A percentile compares a stretch with the other conserved stretches of the same genome.
Evolutionary conservation across 495 filamentous ascomycete genomes (phyloP).

Genomic region (Tuber melanosporum): DNA sequence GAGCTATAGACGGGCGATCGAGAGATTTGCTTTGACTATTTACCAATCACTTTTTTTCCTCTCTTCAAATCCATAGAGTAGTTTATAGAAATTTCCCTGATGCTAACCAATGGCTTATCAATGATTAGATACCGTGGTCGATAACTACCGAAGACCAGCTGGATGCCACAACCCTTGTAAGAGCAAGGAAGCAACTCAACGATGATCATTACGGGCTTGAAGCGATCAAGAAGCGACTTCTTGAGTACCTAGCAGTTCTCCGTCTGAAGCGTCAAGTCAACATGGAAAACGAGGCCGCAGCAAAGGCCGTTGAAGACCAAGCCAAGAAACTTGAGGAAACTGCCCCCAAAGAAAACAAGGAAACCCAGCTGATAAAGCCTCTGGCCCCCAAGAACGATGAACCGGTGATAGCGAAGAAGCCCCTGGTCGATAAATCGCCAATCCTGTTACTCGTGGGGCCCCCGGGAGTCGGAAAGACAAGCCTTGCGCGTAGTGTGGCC

Average conservation of each 20-base stretch:
- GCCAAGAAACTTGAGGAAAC: slow-evolving; percentile 46
- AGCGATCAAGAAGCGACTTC: slow-evolving; percentile 91
- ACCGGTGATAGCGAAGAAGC: slow-evolving; percentile 22
- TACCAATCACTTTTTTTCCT: background rate
- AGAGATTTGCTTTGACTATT: background rate
- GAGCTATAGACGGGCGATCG: background rate
- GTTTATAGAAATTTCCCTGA: background rate
- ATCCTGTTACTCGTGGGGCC: slow-evolving; percentile 92
- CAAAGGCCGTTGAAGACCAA: slow-evolving; percentile 58
- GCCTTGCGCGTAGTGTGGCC: slow-evolving; percentile 87
- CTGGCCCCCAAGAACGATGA: slow-evolving; percentile 11
- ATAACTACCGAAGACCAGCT: slow-evolving; percentile 79
- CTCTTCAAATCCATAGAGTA: background rate
- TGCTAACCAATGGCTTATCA: slow-evolving; percentile 18
- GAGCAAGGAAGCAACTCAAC: slow-evolving; percentile 83
- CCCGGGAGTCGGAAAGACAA: slow-evolving; percentile 94
- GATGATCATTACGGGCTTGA: slow-evolving; percentile 95
- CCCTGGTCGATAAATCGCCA: slow-evolving; percentile 82
- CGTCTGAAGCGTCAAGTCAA: slow-evolving; percentile 89
- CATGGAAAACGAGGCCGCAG: slow-evolving; percentile 66
- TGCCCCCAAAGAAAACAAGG: slow-evolving; percentile 18
- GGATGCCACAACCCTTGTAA: slow-evolving; percentile 67
- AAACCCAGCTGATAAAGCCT: slow-evolving; percentile 4
- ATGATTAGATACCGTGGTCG: slow-evolving; percentile 69
- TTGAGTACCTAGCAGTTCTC: slow-evolving; percentile 94